Evolutionary conservation across 331 rosid genomes (phyloP), one percentile per base, ranked within the genome.

Genomic region (Spiraea crenata): DNA sequence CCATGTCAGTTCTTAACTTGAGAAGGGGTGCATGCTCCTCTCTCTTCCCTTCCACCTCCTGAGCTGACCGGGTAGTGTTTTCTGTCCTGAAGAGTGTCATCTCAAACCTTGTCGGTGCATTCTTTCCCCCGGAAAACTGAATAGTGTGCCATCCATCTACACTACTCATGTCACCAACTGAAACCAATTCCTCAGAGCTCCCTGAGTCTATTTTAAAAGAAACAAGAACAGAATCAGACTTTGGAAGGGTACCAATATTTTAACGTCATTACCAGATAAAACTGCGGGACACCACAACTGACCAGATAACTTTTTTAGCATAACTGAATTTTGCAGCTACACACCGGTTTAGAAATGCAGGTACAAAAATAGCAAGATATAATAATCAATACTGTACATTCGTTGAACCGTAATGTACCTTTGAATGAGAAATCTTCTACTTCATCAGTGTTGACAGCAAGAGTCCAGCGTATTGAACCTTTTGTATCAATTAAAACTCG

Each of bases 401-500:
- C 61, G 65, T 25, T 15, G 52, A 49, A n/a, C 42, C 25, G 10
- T 25, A 16, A 7, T 9, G 39, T 85, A 93, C 96, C 97, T 84
- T 64, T 49, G 54, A 93, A 70, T 56, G 79, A 56, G 73, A 91
- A 93, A 75, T 89, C 95, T 60, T 82, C 80, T 70, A 93, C 87
- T 86, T 91, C 92, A 61, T 87, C 72, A 8, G 83, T 79, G 75
- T 93, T 91, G 80, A 89, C 86, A 10, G 95, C 90, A 42, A 93
- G 95, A 83, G 82, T 70, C 99, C 99, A 91, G 15, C 97, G 99
- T 55, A 84, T 71, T 8, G 99, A 93, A 65, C 84, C 85, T 80
- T 83, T 93, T 5, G 96, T 86, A 80, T 93, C 74, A 15, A 93
- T 80, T 70, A 78, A 72, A 75, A 93, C 85, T 64, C 60, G 79